Evolutionary conservation across 1,284 basidiomycete genomes (phyloP), one percentile per base, ranked within the genome.

Genomic region (Tilletia horrida): DNA sequence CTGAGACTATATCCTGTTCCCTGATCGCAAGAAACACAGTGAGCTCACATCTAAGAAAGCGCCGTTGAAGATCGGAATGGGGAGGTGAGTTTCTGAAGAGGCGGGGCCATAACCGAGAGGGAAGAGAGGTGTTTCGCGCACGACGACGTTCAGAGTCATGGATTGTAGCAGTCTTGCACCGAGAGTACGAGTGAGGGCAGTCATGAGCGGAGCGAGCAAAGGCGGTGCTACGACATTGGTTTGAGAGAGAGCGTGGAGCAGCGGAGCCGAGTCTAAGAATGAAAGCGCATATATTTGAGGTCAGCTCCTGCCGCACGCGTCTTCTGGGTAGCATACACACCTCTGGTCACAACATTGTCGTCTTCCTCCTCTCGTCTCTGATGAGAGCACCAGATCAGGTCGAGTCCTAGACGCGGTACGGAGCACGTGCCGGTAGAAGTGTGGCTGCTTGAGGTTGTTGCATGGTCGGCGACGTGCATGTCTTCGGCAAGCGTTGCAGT

Each of bases 381-480:
- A 25, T 52, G 50, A 6, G 50, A 25, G 50, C 18, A 31, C 55
- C 55, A 59, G 55, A 59, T 59, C 29, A 59, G 31, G 16, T 59
- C 55, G 14, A 59, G 7, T 9, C 55, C 29, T 13, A 59, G 55
- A 21, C 16, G 55, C 27, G 31, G 27, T 16, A 6, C 2, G 13
- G 2, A 27, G 55, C 11, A 16, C 6, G 27, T 21, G 4, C 11
- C 35, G 6, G 35, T 6, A 11, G 35, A 6, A 40, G 4, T 11
- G 35, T 40, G 35, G 35, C 11, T 11, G 11, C 11, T 11, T 11
- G 35, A 40, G 35, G 11, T 40, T 40, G 11, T 40, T 40, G 35
- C 35, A 40, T 40, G 6, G 35, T 40, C 35, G 35, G 35, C 6
- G 35, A 40, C 11, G 35, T 40, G 4, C 6, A 6, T 40, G 35